Conservation (phyloP, 2,329 filamentous ascomycete species). For the Plectosphaerella cucumerina region DNA sequence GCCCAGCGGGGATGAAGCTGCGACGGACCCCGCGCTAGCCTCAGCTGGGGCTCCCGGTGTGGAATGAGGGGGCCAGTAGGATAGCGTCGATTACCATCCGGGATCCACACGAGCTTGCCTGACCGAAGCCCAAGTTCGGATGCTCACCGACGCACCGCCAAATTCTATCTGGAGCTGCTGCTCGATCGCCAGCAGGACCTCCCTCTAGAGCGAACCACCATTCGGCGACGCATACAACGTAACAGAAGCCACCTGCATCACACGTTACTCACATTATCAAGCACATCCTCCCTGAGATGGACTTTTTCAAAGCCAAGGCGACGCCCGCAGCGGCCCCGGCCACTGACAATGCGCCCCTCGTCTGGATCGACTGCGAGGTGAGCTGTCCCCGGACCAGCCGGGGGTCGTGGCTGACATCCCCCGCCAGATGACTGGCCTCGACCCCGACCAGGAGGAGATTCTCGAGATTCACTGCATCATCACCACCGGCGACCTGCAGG, state of each 20-base stretch:
- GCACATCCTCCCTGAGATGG: too few relatives aligned
- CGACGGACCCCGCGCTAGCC: too few relatives aligned
- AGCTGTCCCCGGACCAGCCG: slow-evolving; percentile 4
- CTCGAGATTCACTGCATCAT: slow-evolving; percentile 91
- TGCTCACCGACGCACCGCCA: too few relatives aligned
- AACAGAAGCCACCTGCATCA: too few relatives aligned
- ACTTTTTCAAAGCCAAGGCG: slow-evolving; percentile 6
- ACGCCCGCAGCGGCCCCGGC: slow-evolving; percentile 4
- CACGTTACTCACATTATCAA: neutral
- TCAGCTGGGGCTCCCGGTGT: too few relatives aligned
- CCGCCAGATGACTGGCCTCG: slow-evolving; percentile 82
- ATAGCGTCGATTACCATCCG: too few relatives aligned
- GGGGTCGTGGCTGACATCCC: neutral
- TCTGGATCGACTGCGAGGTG: slow-evolving; percentile 77
- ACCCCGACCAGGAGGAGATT: slow-evolving; percentile 75
- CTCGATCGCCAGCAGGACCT: neutral
- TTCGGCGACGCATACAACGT: too few relatives aligned
- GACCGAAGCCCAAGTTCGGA: too few relatives aligned
- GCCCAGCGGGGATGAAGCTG: too few relatives aligned
- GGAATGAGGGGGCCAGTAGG: too few relatives aligned
- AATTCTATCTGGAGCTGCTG: too few relatives aligned
- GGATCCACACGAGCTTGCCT: too few relatives aligned
- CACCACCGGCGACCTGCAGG: slow-evolving; percentile 72
- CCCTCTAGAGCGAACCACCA: neutral
- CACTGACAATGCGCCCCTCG: slow-evolving; percentile 53